These are phyloP conservation scores for Apophysomyces sp. DNA, from an alignment of 371 early-diverging fungal species.

Conservation along the genomic window DNA sequence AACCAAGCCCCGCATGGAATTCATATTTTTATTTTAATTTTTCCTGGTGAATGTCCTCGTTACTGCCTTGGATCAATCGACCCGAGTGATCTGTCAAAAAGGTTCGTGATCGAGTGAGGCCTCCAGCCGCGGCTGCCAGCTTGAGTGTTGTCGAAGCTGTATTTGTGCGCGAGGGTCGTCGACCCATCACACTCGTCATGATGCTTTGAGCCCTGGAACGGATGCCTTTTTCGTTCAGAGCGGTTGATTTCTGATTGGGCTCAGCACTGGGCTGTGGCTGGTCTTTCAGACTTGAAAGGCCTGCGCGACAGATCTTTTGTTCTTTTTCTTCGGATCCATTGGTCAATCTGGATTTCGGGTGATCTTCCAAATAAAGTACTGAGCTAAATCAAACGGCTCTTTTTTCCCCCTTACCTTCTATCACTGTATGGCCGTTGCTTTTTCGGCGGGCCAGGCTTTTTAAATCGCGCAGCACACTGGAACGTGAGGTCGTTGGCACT, in stretches of 20 bases:
- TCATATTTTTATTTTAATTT: background rate
- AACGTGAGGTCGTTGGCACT: conserved; percentile 33
- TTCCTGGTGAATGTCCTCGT: background rate
- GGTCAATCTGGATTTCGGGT: background rate
- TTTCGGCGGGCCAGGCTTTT: conserved; percentile 33
- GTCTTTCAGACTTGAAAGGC: background rate
- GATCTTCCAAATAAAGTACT: background rate
- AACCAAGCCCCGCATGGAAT: too few species aligned
- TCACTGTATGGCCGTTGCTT: conserved; percentile 10
- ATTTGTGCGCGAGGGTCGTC: conserved; percentile 7
- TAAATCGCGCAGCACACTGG: conserved; percentile 34
- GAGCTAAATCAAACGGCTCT: too few species aligned
- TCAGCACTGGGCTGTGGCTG: background rate
- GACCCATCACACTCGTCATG: conserved; percentile 26
- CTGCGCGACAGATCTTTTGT: background rate
- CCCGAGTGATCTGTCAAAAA: conserved; percentile 18
- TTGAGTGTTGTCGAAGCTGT: background rate
- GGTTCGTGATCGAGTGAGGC: conserved; percentile 15
- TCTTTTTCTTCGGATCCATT: background rate
- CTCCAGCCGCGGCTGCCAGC: conserved; percentile 7
- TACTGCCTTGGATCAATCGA: conserved; percentile 6
- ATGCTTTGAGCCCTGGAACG: conserved; percentile 24
- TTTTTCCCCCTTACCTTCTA: background rate
- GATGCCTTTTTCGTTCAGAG: conserved; percentile 5
- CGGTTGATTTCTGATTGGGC: conserved; percentile 1